Conservation (phyloP, 1,139 yeast species). For the Trichomonascaceae sp. region DNA sequence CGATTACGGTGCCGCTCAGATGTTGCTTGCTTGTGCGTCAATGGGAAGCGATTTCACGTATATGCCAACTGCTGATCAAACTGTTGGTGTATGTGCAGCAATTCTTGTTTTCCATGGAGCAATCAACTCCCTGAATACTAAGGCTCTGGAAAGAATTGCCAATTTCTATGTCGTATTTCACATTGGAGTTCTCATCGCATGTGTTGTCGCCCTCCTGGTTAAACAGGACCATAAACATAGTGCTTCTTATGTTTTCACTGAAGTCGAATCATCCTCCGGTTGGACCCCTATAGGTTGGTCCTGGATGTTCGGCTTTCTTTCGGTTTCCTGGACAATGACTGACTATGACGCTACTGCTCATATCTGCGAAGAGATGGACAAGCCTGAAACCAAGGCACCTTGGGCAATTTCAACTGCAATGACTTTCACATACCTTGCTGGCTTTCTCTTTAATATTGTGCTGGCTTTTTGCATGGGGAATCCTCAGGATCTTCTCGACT, state of each 20-base stretch:
- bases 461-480: slow-evolving; percentile 60
- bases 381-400: slow-evolving; percentile 61
- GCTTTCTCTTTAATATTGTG: slow-evolving; percentile 57
- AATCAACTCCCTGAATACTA: slow-evolving; percentile 40
- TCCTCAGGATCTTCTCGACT: slow-evolving; percentile 43
- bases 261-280: slow-evolving; percentile 30
- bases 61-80: slow-evolving; percentile 37
- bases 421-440: slow-evolving; percentile 52
- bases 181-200: slow-evolving; percentile 37
- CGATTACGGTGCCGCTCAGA: slow-evolving; percentile 35
- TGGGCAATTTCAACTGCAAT: slow-evolving; percentile 59
- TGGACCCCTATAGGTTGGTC: slow-evolving; percentile 53
- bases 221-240: slow-evolving; percentile 27
- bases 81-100: slow-evolving; percentile 41
- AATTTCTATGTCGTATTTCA: slow-evolving; percentile 41
- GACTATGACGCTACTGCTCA: slow-evolving; percentile 75
- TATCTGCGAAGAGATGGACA: slow-evolving; percentile 61
- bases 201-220: slow-evolving; percentile 30
- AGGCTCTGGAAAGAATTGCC: slow-evolving; percentile 37
- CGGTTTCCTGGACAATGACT: slow-evolving; percentile 71
- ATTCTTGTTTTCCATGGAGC: slow-evolving; percentile 37
- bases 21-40: slow-evolving; percentile 39
- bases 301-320: slow-evolving; percentile 53
- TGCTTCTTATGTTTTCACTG: slow-evolving; percentile 31
- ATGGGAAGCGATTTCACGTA: slow-evolving; percentile 38